Evolutionary conservation across 2,329 filamentous ascomycete genomes (phyloP), one percentile per base, ranked within the genome.

Genomic region (Lanzia echinophila): DNA sequence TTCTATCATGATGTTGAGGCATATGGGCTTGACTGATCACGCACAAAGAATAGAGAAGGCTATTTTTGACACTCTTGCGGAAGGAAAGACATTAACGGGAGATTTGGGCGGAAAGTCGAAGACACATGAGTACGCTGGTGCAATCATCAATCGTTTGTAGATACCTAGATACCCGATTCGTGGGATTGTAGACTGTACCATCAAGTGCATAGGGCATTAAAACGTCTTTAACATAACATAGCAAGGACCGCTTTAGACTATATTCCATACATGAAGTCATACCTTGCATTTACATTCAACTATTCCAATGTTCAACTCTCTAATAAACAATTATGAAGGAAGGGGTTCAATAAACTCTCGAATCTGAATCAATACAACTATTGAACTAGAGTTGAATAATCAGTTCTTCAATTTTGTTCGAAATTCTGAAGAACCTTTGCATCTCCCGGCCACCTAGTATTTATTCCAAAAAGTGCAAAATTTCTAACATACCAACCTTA

Each of bases 1-100:
- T 73, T 95, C 88, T 72, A 94, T 97, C 78, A 97, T 99, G 94
- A 97, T 99, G 94, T 77, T 99, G 81, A 86, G 94, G 74, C 94
- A 99, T 78, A 97, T 99, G 92, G 85, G 88, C 68, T 81, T 99
- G 62, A 84, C 77, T 72, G 80, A 89, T 60, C 84, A 97, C 72
- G 94, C 94, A 64, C 73, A 79, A 72, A 85, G 84, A 72, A 97
- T 99, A 70, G 89, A 97, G 81, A 87, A 83, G 74, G 94, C 94
- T 63, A 95, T 92, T 69, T 97, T 99, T 73, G 88, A 88, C 72
- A 95, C 91, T 58, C 82, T 99, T 63, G 87, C 90, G 57, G 91
- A 99, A 81, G 94, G 94, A 77, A 96, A 96, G 86, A 79, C 83
- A 59, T 84, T 99, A 73, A 99, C 94, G 33, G 92, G 94, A 68